Conservation (phyloP, 768 basidiomycete genomes). For the Kwoniella europaea region DNA sequence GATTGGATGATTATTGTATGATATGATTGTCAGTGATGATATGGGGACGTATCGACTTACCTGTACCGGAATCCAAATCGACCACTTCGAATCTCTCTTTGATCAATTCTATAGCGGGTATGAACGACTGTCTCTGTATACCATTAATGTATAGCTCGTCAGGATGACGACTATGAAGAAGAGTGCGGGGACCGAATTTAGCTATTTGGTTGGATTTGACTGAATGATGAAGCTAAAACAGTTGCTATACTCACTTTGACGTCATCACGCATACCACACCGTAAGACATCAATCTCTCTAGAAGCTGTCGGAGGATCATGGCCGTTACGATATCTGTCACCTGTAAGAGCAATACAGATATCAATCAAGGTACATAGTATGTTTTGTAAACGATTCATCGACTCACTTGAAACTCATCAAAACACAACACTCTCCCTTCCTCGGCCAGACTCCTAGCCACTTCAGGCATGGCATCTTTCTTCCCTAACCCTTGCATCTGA, state of each 20-base stretch:
- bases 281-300: constrained; percentile 81
- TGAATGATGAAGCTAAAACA: background rate
- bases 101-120: constrained; percentile 91
- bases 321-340: constrained; percentile 98
- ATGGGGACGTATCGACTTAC: constrained; percentile 59
- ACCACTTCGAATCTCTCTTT: constrained; percentile 84
- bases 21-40: background rate
- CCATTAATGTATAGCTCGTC: constrained; percentile 98
- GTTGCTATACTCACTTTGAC: constrained; percentile 75
- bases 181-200: background rate
- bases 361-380: too few relatives aligned
- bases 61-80: constrained; percentile 93
- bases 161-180: constrained; percentile 80
- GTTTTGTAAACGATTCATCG: background rate
- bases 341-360: constrained; percentile 56
- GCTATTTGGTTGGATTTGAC: too few relatives aligned
- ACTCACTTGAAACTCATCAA: constrained; percentile 94
- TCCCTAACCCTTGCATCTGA: constrained; percentile 63
- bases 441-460: constrained; percentile 85
- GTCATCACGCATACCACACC: constrained; percentile 96
- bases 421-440: constrained; percentile 84
- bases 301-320: constrained; percentile 89
- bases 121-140: constrained; percentile 90
- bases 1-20: too few relatives aligned
- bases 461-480: constrained; percentile 82